Percentiles rank a stretch among this genome's conserved stretches.
Evolutionary conservation across 768 basidiomycete species (phyloP).

Genomic region (Lactarius hengduanensis): DNA sequence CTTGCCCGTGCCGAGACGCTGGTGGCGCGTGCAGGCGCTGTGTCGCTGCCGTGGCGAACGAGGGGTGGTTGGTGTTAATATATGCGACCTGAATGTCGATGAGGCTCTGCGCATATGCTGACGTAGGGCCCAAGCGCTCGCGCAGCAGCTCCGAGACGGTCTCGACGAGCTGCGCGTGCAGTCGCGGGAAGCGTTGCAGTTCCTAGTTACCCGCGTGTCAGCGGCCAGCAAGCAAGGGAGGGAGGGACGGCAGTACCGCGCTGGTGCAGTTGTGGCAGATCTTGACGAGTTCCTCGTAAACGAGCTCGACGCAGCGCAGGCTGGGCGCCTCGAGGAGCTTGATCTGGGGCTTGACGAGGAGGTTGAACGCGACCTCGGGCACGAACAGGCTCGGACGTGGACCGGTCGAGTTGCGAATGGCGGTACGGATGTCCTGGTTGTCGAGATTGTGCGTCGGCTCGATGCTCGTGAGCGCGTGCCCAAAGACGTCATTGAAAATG

Average conservation of each 20-base stretch:
- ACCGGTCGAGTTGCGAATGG: slow-evolving; percentile 97
- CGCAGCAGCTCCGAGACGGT: slow-evolving; percentile 94
- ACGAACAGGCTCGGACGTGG: slow-evolving; percentile 95
- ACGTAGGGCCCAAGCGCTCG: slow-evolving; percentile 94
- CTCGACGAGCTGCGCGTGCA: slow-evolving; percentile 93
- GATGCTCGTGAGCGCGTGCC: slow-evolving; percentile 83
- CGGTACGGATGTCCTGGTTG: slow-evolving; percentile 93
- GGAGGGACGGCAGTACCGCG: slow-evolving; percentile 47
- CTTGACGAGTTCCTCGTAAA: slow-evolving; percentile 98
- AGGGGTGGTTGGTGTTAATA: slow-evolving; percentile 98
- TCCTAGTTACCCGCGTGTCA: slow-evolving; percentile 52
- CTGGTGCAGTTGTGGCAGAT: slow-evolving; percentile 99
- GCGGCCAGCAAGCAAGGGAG: slow-evolving; percentile 12
- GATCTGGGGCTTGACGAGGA: slow-evolving; percentile 97
- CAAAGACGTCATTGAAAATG: slow-evolving; percentile 99
- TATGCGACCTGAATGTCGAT: slow-evolving; percentile 98
- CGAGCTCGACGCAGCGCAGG: slow-evolving; percentile 93
- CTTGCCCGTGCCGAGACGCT: slow-evolving; percentile 35
- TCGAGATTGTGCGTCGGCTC: slow-evolving; percentile 91
- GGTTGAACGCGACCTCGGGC: slow-evolving; percentile 94
- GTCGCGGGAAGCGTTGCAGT: slow-evolving; percentile 88
- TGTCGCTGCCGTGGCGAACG: slow-evolving; percentile 79
- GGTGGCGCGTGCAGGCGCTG: slow-evolving; percentile 54
- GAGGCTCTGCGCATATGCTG: slow-evolving; percentile 93
- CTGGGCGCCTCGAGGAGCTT: slow-evolving; percentile 93